Percentiles rank a stretch among this genome's conserved stretches.
phyloP scores from a whole-genome alignment of 1,284 basidiomycete species.

The Inonotus hispidus region DNA sequence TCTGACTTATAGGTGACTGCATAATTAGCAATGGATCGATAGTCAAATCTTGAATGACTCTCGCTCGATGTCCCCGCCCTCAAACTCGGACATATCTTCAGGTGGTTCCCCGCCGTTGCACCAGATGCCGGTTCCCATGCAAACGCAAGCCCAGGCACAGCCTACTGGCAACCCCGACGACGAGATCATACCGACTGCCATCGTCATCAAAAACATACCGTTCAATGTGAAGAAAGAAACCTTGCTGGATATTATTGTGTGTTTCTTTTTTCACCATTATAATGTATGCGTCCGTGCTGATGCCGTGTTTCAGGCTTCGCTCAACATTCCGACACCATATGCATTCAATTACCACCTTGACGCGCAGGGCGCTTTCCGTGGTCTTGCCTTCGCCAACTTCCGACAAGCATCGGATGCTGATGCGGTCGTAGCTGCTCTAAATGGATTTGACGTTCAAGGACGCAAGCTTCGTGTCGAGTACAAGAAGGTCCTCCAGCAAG shows the following conservation, averaged over 20 bases:
- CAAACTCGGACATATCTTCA: conserved; percentile 81
- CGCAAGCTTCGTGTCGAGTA: conserved; percentile 98
- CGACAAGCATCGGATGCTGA: conserved; percentile 88
- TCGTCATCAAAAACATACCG: conserved; percentile 99
- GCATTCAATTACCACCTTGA: conserved; percentile 99
- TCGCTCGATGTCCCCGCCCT: conserved; percentile 77
- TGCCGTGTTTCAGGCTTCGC: conserved; percentile 56
- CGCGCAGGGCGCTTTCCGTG: conserved; percentile 92
- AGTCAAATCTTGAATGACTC: conserved; percentile 51
- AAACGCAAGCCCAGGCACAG: conserved; percentile 37
- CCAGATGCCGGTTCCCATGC: conserved; percentile 46
- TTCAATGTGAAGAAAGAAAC: conserved; percentile 97
- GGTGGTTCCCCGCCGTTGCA: conserved; percentile 65
- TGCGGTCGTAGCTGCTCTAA: conserved; percentile 91
- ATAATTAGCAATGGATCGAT: conserved; percentile 73
- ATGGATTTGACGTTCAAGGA: conserved; percentile 96
- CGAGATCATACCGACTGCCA: conserved; percentile 97
- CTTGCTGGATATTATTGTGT: conserved; percentile 90
- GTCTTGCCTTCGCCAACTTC: conserved; percentile 98
- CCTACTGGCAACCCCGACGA: conserved; percentile 51
- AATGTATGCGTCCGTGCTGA: background rate
- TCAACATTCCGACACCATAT: conserved; percentile 96
- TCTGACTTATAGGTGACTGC: background rate
- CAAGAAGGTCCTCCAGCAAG: conserved; percentile 98
- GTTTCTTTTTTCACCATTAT: conserved; percentile 29